Percentiles rank a stretch among this genome's conserved stretches.
Conservation (phyloP, 2,329 filamentous ascomycete genomes). For the Phialophora macrospora region DNA sequence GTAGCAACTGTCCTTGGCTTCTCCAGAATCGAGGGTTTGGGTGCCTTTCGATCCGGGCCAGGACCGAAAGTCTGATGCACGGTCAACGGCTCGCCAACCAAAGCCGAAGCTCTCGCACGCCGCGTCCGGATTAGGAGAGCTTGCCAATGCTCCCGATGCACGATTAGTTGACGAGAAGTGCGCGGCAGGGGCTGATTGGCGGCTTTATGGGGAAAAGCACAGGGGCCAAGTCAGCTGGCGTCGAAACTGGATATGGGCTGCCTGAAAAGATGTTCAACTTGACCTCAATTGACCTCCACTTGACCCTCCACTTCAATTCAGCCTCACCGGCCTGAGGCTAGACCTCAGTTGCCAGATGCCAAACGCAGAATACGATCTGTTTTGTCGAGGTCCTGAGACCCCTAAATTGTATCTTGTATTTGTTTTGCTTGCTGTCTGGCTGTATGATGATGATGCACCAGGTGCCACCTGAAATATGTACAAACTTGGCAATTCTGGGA, state of each 20-base stretch:
- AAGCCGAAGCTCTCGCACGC: not conserved
- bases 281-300: not conserved
- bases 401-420: conserved; percentile 21
- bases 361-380: not conserved
- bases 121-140: not conserved
- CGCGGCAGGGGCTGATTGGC: conserved; percentile 7
- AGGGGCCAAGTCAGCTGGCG: conserved; percentile 2
- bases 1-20: not conserved
- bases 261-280: not conserved
- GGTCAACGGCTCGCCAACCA: conserved; percentile 1
- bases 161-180: not conserved
- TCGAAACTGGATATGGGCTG: not conserved
- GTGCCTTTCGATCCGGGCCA: conserved; percentile 20
- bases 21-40: not conserved
- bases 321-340: not conserved
- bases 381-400: conserved; percentile 25
- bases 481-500: conserved; percentile 7
- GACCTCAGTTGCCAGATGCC: not conserved
- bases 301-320: not conserved
- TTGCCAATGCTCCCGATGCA: not conserved
- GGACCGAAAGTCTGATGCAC: conserved; percentile 8
- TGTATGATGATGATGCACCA: conserved; percentile 8
- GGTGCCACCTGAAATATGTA: conserved; percentile 11
- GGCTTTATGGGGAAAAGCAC: not conserved
- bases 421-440: conserved; percentile 13